These are phyloP conservation scores for Leptomonas pyrrhocoris DNA, from an alignment of 208 protist species.

Conservation along the genomic window DNA sequence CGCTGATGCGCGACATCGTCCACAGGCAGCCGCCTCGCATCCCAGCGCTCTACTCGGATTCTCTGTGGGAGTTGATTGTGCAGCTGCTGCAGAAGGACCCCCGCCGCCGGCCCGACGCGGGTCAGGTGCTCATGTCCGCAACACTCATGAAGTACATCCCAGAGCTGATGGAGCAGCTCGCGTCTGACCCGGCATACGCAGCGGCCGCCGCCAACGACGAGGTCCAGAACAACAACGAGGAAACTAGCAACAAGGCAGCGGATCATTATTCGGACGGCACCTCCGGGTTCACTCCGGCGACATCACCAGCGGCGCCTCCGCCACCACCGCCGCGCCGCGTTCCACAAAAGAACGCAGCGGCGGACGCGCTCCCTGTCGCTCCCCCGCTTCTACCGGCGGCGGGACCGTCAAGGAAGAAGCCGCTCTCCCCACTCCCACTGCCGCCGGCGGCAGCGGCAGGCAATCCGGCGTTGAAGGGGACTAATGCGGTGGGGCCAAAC, in stretches of 20 bases:
- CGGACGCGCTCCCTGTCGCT: too few relatives aligned
- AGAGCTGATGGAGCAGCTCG: slow-evolving; percentile 67
- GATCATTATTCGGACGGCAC: too few relatives aligned
- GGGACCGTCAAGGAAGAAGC: too few relatives aligned
- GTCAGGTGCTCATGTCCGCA: slow-evolving; percentile 68
- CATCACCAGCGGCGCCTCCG: too few relatives aligned
- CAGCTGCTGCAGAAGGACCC: slow-evolving; percentile 87
- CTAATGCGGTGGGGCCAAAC: too few relatives aligned
- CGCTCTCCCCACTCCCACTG: too few relatives aligned
- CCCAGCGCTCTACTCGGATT: slow-evolving; percentile 65
- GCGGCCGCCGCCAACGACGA: not conserved
- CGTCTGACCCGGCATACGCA: slow-evolving; percentile 13
- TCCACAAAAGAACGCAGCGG: too few relatives aligned
- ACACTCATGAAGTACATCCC: slow-evolving; percentile 74
- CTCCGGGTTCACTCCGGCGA: too few relatives aligned
- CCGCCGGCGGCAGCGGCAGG: too few relatives aligned
- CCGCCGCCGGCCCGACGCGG: slow-evolving; percentile 75
- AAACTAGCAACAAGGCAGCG: not conserved
- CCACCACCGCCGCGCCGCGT: too few relatives aligned
- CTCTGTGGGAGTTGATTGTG: slow-evolving; percentile 73
- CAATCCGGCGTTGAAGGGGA: not conserved
- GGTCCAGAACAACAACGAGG: not conserved
- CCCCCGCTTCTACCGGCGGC: too few relatives aligned
- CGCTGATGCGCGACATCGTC: slow-evolving; percentile 87
- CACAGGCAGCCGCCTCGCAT: slow-evolving; percentile 76